Conservation (phyloP, 2,329 filamentous ascomycete genomes). For the Dactylellina parvicollis region DNA sequence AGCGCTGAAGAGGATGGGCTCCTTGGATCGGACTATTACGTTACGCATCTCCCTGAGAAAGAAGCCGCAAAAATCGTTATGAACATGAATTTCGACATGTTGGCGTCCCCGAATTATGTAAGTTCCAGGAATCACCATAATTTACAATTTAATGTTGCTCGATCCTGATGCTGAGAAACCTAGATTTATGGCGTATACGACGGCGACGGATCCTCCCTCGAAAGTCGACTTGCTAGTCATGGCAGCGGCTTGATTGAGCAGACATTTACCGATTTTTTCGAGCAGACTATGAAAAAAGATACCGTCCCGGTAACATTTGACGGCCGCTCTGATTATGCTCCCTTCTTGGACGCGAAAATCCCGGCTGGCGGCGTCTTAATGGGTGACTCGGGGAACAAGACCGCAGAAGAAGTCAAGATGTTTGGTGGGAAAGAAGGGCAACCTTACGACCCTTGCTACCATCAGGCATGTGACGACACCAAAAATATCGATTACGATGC, state of each 20-base stretch:
- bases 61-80: conserved; percentile 71
- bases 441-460: conserved; percentile 53
- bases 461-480: conserved; percentile 44
- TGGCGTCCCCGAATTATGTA: conserved; percentile 70
- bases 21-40: conserved; percentile 70
- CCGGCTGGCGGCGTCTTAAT: conserved; percentile 70
- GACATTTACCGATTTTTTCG: conserved; percentile 67
- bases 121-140: conserved; percentile 17
- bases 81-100: conserved; percentile 79
- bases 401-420: conserved; percentile 65
- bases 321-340: conserved; percentile 70
- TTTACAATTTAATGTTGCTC: background rate
- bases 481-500: conserved; percentile 52
- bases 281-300: conserved; percentile 62
- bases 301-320: conserved; percentile 67
- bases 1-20: conserved; percentile 69
- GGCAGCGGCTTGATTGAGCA: conserved; percentile 69
- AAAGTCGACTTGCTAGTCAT: conserved; percentile 65
- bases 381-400: conserved; percentile 70
- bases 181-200: conserved; percentile 62
- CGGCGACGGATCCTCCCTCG: conserved; percentile 68
- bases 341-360: conserved; percentile 68
- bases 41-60: conserved; percentile 63
- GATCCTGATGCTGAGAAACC: background rate
- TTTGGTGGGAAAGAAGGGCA: conserved; percentile 68